Conservation (phyloP, 2,329 filamentous ascomycete species). For the Cladosporium sphaerospermum region DNA sequence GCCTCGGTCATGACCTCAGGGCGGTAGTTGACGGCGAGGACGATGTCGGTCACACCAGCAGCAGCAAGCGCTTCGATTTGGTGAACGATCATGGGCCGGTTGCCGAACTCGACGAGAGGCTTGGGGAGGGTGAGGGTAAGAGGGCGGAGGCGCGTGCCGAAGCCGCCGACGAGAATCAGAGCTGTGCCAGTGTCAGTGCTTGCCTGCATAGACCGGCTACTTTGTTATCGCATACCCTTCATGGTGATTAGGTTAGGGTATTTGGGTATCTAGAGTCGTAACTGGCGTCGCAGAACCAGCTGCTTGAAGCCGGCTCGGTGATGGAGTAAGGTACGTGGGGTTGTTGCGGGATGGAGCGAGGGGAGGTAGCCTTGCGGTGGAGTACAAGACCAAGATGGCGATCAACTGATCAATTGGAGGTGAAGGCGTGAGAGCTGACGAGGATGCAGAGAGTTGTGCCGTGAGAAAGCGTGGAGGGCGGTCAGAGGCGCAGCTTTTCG, state of each 20-base stretch:
- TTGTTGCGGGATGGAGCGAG: neutral
- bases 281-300: constrained; percentile 7
- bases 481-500: neutral
- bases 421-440: neutral
- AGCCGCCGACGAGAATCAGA: constrained; percentile 98
- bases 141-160: constrained; percentile 94
- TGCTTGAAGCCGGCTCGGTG: constrained; percentile 9
- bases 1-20: constrained; percentile 96
- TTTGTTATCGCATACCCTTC: constrained; percentile 30
- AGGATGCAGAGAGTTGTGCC: no score
- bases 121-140: constrained; percentile 95
- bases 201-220: neutral
- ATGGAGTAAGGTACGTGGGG: neutral
- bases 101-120: constrained; percentile 94
- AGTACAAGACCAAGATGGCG: constrained; percentile 26
- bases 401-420: neutral
- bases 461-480: neutral
- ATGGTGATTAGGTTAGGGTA: constrained; percentile 30
- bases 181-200: constrained; percentile 46
- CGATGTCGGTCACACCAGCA: constrained; percentile 93
- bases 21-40: constrained; percentile 96
- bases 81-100: constrained; percentile 98
- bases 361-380: constrained; percentile 27
- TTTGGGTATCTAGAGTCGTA: constrained; percentile 2
- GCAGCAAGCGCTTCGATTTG: constrained; percentile 92